Evolutionary conservation across 2,329 filamentous ascomycete species (phyloP).

Genomic region (Aspergillus latus): DNA sequence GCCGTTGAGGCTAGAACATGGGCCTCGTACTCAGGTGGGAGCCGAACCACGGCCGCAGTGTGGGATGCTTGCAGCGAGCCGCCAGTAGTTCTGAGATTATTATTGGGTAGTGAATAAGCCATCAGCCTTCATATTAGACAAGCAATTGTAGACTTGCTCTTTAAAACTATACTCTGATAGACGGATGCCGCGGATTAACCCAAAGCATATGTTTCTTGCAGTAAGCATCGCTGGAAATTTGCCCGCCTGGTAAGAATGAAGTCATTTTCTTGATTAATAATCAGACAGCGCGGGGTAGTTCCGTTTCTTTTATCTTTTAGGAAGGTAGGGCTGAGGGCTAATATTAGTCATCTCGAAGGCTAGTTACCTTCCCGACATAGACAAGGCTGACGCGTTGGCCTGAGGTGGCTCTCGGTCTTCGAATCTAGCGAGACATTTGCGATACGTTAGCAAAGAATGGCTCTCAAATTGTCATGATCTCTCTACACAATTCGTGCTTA

Average conservation of each 20-base stretch:
- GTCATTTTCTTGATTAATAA: slow-evolving; percentile 10
- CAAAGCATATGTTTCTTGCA: no score
- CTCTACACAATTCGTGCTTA: slow-evolving; percentile 7
- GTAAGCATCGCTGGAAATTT: not conserved
- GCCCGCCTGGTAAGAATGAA: slow-evolving; percentile 1
- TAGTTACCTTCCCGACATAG: slow-evolving; percentile 27
- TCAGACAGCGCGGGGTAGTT: not conserved
- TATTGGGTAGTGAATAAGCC: slow-evolving; percentile 5
- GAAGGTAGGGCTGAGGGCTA: slow-evolving; percentile 24
- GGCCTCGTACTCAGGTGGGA: slow-evolving; percentile 6
- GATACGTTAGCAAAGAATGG: slow-evolving; percentile 4
- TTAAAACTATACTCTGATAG: not conserved
- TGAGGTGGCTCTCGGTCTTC: slow-evolving; percentile 9
- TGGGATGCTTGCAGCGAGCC: slow-evolving; percentile 8
- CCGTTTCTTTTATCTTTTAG: not conserved
- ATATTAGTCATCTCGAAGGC: slow-evolving; percentile 23
- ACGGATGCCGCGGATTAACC: no score
- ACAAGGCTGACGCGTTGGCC: slow-evolving; percentile 25
- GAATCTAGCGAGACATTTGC: not conserved
- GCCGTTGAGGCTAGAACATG: slow-evolving; percentile 4
- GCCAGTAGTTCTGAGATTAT: not conserved
- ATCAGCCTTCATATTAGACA: slow-evolving; percentile 7
- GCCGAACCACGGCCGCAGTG: slow-evolving; percentile 5
- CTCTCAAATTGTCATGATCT: slow-evolving; percentile 25
- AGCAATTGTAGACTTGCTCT: slow-evolving; percentile 9